Evolutionary conservation across 306 rosid genomes (phyloP), one percentile per base, ranked within the genome.

Genomic region (Malus fusca): DNA sequence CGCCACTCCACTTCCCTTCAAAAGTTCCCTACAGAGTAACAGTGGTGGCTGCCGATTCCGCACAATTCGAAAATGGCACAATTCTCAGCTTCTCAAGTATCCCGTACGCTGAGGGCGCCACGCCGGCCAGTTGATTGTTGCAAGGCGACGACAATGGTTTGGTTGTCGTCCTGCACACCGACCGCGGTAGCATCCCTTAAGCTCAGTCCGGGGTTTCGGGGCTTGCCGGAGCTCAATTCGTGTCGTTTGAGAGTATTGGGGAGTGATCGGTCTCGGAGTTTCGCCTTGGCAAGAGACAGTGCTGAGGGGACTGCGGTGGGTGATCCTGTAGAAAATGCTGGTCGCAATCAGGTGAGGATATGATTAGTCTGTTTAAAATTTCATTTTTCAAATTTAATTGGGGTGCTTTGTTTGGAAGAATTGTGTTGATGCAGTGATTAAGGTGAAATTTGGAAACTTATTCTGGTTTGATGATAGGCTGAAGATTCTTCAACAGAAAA

Each of bases 321-420:
- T 26, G 66, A 12, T 56, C 2, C 62, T 19, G 23, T 19, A 22
- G 80, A 58, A 4, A 58, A 51, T 59, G 37, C 63, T 8, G 75
- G 52, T 37, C 66, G 77, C 33, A 21, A 71, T 37, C 75, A 60
- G 87, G 87, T 84, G 35, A 17, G 33, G 28, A 13, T 18, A 5
- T 43, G 0, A 18, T 31, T 75, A 31, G 18, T 68, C 4, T 33
- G 8, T 22, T 22, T 25, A 2, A 22, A 30, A 8, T 6, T 35
- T 25, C 2, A 9, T 10, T 64, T 68, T 55, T 0, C n/a, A 42
- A 42, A 53, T 0, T 31, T 25, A 21, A 42, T 1, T 21, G 71
- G 43, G 8, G 66, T n/a, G 4, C 1, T 75, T 19, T 28, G 48
- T 21, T 23, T 23, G 3, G 23, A 23, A 5, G 2, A 31, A 8